A percentile compares a stretch with the other conserved stretches of the same genome.
These are phyloP conservation scores for Geotrichum europaeum DNA, from an alignment of 1,139 yeast genomes.

Conservation along the genomic window DNA sequence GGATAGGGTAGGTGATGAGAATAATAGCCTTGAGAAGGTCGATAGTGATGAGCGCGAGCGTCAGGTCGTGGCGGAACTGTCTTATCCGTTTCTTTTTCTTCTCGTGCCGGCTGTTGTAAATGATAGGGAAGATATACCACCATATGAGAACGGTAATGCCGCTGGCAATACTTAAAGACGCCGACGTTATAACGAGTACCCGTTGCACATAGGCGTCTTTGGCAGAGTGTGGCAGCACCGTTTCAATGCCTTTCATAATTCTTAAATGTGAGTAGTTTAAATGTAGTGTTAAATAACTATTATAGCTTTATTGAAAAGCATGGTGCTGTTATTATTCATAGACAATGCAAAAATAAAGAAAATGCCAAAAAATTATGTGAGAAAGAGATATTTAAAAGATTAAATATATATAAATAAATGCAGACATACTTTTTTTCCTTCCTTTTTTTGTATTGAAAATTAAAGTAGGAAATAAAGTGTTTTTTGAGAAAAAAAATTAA, in stretches of 20 bases:
- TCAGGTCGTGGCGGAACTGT: conserved; percentile 66
- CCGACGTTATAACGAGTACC: conserved; percentile 12
- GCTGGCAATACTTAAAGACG: conserved; percentile 12
- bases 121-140: conserved; percentile 16
- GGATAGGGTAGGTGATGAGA: conserved; percentile 58
- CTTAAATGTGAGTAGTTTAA: not conserved
- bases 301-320: not conserved
- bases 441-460: not conserved
- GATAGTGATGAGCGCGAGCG: conserved; percentile 57
- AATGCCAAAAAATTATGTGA: not conserved
- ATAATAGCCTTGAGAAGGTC: conserved; percentile 67
- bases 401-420: not conserved
- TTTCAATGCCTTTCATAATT: not conserved
- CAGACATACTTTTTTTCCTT: not conserved
- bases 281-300: not conserved
- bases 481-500: not conserved
- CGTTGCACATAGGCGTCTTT: conserved; percentile 15
- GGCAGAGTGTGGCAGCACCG: not conserved
- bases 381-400: not conserved
- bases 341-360: not conserved
- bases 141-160: conserved; percentile 16
- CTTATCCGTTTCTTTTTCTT: conserved; percentile 6
- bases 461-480: not conserved
- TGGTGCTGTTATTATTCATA: not conserved
- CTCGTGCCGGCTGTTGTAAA: not conserved